Evolutionary conservation across 106 monocot species (phyloP), one percentile per base, ranked within the genome.

Genomic region (Platanthera guangdongensis): DNA sequence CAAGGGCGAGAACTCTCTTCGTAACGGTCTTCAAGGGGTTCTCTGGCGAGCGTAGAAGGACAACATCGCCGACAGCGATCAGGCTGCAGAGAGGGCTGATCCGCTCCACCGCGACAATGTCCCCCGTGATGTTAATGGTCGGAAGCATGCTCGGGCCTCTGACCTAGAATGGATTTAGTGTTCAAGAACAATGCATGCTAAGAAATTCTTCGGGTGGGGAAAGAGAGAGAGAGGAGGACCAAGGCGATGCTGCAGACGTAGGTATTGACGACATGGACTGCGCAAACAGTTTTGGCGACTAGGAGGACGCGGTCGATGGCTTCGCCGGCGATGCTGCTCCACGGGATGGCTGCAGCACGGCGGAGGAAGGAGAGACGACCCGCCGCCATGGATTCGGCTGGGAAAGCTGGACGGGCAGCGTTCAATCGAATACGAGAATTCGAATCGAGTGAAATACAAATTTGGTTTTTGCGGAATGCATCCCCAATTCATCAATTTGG

Each of bases 141-240:
- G 96, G 96, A 45, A 93, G 84, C 96, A 96, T 96, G 85, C 95
- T 96, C 19, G 95, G 87, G 9, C 95, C 95, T 19, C 72, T 51
- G 47, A 83, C 78, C 89, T 92, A 45, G 12, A 51, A 16, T 57
- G 19, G 12, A n/a, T 21, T 21, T 28, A 74, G 45, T 18, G 45
- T 54, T 53, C 11, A 32, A 15, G 32, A 69, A 57, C 8, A 54
- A 9, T 15, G 4, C 14, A 78, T 30, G 39, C 25, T 16, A 68
- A 71, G 52, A 65, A 53, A 14, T 6, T 9, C 15, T 15, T 22
- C n/a, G 46, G 32, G 10, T 16, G n/a, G 47, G 65, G 57, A 45
- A 49, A 47, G 74, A 45, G 50, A 3, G 51, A 45, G 49, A 55
- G 25, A 46, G 50, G n/a, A 22, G 69, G 74, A 90, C 90, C 10